Conservation (phyloP, 305 asterid genomes). For the Fraxinus velutina region DNA sequence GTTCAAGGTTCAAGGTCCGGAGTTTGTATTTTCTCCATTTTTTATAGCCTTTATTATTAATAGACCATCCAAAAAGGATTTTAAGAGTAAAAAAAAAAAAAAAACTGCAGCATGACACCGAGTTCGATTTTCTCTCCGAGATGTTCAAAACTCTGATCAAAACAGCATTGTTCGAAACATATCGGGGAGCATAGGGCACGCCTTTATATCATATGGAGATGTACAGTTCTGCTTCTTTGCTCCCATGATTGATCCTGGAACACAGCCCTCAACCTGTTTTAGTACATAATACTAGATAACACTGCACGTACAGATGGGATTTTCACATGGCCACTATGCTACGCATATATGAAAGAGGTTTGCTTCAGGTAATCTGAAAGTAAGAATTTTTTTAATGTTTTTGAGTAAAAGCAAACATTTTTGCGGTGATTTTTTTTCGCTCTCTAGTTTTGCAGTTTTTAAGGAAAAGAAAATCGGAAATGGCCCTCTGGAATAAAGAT, state of each 20-base stretch:
- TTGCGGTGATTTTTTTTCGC: neutral
- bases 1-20: no score
- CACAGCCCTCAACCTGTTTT: neutral
- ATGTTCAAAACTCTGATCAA: constrained; percentile 41
- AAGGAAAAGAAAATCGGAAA: neutral
- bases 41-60: no score
- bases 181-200: constrained; percentile 49
- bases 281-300: neutral
- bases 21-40: no score
- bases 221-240: constrained; percentile 21
- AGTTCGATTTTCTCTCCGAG: constrained; percentile 27
- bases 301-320: neutral
- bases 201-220: constrained; percentile 52
- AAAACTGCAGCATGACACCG: constrained; percentile 29
- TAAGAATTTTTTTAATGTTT: neutral
- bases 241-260: neutral
- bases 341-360: neutral
- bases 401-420: neutral
- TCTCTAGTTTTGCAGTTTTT: neutral
- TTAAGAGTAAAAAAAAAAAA: no score
- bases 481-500: neutral
- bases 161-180: constrained; percentile 46
- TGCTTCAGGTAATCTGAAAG: neutral
- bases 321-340: neutral
- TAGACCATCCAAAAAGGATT: no score